These are phyloP conservation scores for Raffaelea ambrosiae DNA, from an alignment of 2,329 filamentous ascomycete species.

Conservation along the genomic window DNA sequence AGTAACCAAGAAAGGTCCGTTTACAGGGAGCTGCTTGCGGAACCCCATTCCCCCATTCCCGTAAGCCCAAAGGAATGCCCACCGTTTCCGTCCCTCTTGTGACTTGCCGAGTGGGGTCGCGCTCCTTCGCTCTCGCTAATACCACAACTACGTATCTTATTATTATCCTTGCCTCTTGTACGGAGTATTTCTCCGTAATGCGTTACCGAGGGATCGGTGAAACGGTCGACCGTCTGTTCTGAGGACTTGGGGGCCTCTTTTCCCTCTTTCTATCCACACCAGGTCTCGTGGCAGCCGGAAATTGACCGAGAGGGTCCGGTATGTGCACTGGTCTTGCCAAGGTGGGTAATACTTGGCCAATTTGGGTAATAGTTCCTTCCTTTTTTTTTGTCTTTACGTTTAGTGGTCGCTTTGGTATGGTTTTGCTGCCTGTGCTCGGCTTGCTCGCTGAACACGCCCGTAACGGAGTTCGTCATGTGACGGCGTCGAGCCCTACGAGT, in stretches of 20 bases:
- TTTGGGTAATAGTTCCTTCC: slow-evolving; percentile 8
- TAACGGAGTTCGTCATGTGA: too few species aligned
- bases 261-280: not conserved
- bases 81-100: not conserved
- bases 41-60: too few species aligned
- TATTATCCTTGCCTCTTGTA: too few species aligned
- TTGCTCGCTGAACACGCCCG: too few species aligned
- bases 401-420: not conserved
- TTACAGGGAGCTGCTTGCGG: too few species aligned
- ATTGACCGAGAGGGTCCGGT: not conserved
- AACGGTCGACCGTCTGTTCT: not conserved
- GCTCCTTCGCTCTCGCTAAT: too few species aligned
- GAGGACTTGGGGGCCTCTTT: not conserved
- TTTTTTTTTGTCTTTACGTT: not conserved
- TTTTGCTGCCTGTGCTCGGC: not conserved
- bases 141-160: too few species aligned
- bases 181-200: too few species aligned
- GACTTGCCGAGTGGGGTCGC: too few species aligned
- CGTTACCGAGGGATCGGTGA: not conserved
- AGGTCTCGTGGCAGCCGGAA: slow-evolving; percentile 3
- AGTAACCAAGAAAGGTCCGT: too few species aligned
- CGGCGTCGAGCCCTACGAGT: too few species aligned
- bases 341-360: slow-evolving; percentile 12
- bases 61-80: not conserved
- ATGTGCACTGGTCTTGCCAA: slow-evolving; percentile 7